phyloP scores from a whole-genome alignment of 768 basidiomycete genomes.

The Termitomyces sp. region DNA sequence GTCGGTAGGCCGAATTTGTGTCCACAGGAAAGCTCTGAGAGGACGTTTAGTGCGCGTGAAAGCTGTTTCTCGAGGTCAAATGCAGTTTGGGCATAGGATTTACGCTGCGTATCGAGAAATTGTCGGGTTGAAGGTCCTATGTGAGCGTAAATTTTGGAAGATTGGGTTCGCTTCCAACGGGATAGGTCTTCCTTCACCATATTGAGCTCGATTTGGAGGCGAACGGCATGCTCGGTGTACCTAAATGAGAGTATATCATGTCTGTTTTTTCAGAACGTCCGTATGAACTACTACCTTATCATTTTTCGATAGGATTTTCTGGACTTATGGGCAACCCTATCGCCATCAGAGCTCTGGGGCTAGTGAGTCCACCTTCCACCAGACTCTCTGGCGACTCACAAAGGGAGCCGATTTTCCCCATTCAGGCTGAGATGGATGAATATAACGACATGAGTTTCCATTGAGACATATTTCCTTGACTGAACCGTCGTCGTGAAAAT shows the following conservation, averaged over 20 bases:
- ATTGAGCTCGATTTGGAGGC: slow-evolving; percentile 8
- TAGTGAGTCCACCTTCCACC: not conserved
- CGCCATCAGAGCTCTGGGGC: not conserved
- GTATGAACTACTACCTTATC: not conserved
- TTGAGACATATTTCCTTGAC: not conserved
- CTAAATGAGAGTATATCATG: not conserved
- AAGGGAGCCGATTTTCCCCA: not conserved
- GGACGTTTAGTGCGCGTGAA: not conserved
- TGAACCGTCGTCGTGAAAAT: not conserved
- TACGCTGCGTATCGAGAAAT: slow-evolving; percentile 1
- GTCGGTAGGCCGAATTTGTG: not conserved
- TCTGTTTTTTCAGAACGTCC: not conserved
- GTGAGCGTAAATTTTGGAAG: slow-evolving; percentile 1
- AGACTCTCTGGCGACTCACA: not conserved
- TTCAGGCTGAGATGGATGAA: not conserved
- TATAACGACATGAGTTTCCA: not conserved
- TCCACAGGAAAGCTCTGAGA: not conserved
- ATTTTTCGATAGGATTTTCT: not conserved
- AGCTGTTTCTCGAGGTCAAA: not conserved
- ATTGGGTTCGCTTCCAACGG: slow-evolving; percentile 6
- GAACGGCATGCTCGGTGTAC: not conserved
- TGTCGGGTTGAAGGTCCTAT: not conserved
- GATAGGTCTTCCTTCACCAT: slow-evolving; percentile 1
- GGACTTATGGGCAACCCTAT: not conserved
- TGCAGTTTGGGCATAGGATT: not conserved